Evolutionary conservation across 1,284 basidiomycete genomes (phyloP), one percentile per base, ranked within the genome.

Genomic region (Leccinum pachyderme): DNA sequence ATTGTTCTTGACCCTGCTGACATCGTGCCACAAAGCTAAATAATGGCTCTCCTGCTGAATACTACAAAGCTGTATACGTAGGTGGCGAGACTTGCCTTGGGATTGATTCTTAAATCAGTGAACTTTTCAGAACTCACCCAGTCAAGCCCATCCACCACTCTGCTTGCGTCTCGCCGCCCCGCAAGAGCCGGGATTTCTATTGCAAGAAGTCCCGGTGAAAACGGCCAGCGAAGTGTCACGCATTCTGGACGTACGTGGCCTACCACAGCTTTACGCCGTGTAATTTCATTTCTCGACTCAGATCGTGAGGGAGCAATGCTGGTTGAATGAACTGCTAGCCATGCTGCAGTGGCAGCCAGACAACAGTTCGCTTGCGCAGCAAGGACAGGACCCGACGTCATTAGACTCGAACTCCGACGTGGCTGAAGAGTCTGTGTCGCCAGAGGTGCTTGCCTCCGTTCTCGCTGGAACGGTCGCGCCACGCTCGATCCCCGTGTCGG

Each of bases 241-340:
- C 5, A 79, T 90, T 47, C 66, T 91, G 24, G 87, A 91, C 74
- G 87, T 85, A 63, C 56, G 69, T 61, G 13, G 2, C 11, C 18
- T 15, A 45, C 45, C 27, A 24, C 51, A 52, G 18, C 27, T 47
- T 43, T 22, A 49, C 18, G 44, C 33, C 53, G 35, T 46, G 47
- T 31, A 4, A 35, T 33, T 31, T 24, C 43, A 2, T 54, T 47
- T 22, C 32, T 49, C 48, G 18, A 18, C 37, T 29, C 52, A 89
- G 87, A 80, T 91, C 61, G 86, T 90, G 2, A 78, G 79, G 56
- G 88, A 89, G 57, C 88, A 91, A 70, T 87, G 85, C 62, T 91
- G 88, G 88, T 65, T 91, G 15, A 91, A 91, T 64, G 86, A 86
- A 62, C 77, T 78, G 18, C 68, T 91, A 24, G 63, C 73, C 7